phyloP scores from a whole-genome alignment of 1,284 basidiomycete genomes.

The Meira miltonrushii region DNA sequence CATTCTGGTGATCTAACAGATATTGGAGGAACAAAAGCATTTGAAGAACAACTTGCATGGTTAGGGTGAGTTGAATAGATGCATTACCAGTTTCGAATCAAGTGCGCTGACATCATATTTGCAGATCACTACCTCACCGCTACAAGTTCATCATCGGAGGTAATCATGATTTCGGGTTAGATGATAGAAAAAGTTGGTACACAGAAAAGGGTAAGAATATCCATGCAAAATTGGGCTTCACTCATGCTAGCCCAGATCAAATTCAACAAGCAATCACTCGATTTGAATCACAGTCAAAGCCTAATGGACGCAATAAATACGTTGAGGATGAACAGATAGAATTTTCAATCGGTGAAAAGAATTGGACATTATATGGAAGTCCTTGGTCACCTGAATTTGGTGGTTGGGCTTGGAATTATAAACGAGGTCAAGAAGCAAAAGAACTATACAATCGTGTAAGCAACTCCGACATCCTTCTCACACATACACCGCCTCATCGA shows the following conservation, averaged over 20 bases:
- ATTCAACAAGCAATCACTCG: not conserved
- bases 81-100: not conserved
- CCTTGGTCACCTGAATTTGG: constrained; percentile 30
- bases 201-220: constrained; percentile 17
- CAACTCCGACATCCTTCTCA: constrained; percentile 24
- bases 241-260: constrained; percentile 11
- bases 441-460: not conserved
- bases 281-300: not conserved
- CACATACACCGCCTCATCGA: constrained; percentile 13
- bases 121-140: constrained; percentile 18
- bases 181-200: constrained; percentile 15
- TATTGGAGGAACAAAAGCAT: constrained; percentile 18
- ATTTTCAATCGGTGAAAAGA: constrained; percentile 18
- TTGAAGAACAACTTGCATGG: constrained; percentile 23
- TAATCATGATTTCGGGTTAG: constrained; percentile 30
- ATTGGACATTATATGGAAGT: constrained; percentile 26
- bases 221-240: constrained; percentile 15
- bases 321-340: constrained; percentile 16
- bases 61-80: constrained; percentile 14
- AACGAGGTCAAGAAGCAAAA: constrained; percentile 11
- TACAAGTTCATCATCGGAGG: constrained; percentile 25
- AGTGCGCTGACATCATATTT: not conserved
- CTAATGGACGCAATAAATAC: constrained; percentile 14
- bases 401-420: constrained; percentile 36
- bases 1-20: constrained; percentile 31